Percentiles rank a stretch among this genome's conserved stretches.
phyloP scores from a whole-genome alignment of 805 yeast genomes.

The Metschnikowia baotianmanensis region DNA sequence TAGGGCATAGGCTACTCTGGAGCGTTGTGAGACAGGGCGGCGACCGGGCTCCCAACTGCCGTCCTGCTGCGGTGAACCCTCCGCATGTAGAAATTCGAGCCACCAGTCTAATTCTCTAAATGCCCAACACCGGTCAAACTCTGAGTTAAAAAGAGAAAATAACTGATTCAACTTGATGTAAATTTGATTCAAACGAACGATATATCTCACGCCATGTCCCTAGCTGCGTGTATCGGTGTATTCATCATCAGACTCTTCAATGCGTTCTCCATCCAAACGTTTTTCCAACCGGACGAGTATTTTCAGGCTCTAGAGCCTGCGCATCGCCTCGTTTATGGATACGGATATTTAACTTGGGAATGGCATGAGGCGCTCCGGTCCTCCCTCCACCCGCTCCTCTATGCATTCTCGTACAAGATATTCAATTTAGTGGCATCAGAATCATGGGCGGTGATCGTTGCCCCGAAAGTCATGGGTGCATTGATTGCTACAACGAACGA shows the following conservation, averaged over 20 bases:
- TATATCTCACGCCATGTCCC: neutral
- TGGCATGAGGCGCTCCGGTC: conserved; percentile 79
- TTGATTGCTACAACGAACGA: conserved; percentile 73
- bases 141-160: no score
- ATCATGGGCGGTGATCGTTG: conserved; percentile 36
- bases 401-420: conserved; percentile 42
- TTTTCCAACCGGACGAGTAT: conserved; percentile 95
- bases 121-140: no score
- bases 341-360: conserved; percentile 92
- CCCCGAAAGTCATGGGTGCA: conserved; percentile 72
- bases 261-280: conserved; percentile 64
- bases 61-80: no score
- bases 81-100: no score
- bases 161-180: no score
- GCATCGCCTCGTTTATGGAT: conserved; percentile 66
- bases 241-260: conserved; percentile 52
- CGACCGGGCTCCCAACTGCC: no score
- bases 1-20: no score
- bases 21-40: no score
- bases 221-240: neutral
- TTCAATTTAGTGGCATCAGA: conserved; percentile 26
- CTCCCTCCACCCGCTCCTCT: conserved; percentile 74
- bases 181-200: no score
- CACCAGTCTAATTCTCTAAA: no score
- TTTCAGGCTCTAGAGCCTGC: conserved; percentile 95